Percentiles rank a stretch among this genome's conserved stretches.
phyloP scores from a whole-genome alignment of 768 basidiomycete species.

The Tylopilus cervinicoccineus region DNA sequence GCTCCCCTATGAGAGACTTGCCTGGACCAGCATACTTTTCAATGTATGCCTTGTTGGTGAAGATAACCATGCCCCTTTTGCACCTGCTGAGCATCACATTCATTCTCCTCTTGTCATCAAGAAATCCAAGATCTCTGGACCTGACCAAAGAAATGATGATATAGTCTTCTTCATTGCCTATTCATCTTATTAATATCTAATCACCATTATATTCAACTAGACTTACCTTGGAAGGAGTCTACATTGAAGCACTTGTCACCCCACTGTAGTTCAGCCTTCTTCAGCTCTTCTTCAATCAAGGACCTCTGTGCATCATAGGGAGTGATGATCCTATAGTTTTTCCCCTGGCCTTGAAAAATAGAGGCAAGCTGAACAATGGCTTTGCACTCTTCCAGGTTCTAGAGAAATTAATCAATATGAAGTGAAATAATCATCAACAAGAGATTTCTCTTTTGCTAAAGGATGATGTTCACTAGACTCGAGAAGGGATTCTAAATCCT shows the following conservation, averaged over 20 bases:
- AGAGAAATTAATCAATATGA: neutral
- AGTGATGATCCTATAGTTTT: slow-evolving; percentile 64
- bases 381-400: slow-evolving; percentile 62
- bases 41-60: slow-evolving; percentile 60
- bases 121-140: slow-evolving; percentile 61
- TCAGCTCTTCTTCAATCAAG: slow-evolving; percentile 53
- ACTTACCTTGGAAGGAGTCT: slow-evolving; percentile 74
- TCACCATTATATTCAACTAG: neutral
- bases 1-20: slow-evolving; percentile 41
- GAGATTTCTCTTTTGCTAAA: slow-evolving; percentile 33
- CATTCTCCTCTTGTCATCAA: slow-evolving; percentile 59
- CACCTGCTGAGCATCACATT: slow-evolving; percentile 89
- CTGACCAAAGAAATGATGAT: slow-evolving; percentile 73
- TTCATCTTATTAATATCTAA: neutral
- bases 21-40: slow-evolving; percentile 46
- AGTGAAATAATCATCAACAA: neutral
- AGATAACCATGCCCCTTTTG: slow-evolving; percentile 74
- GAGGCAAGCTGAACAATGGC: slow-evolving; percentile 54
- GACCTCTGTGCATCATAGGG: slow-evolving; percentile 76
- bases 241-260: slow-evolving; percentile 72
- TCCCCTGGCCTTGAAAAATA: slow-evolving; percentile 47
- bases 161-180: slow-evolving; percentile 81
- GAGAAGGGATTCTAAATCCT: slow-evolving; percentile 35
- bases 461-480: slow-evolving; percentile 50
- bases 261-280: slow-evolving; percentile 49